phyloP scores from a whole-genome alignment of 768 basidiomycete species.

The Zangia roseola region DNA sequence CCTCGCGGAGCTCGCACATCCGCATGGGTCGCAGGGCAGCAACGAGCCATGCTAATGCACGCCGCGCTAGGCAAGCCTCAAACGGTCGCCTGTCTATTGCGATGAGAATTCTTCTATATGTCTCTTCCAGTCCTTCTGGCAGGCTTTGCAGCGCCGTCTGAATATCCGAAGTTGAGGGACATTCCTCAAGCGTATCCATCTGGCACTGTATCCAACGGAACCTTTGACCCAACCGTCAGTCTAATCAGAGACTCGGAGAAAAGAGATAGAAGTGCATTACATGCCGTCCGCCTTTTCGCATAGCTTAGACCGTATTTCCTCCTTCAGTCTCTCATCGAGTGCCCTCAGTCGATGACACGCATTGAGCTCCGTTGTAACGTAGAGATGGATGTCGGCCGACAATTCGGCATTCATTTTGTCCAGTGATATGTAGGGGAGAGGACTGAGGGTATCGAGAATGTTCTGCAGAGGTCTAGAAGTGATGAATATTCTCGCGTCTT shows the following conservation, averaged over 20 bases:
- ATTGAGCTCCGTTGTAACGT: conserved; percentile 10
- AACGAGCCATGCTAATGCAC: conserved; percentile 14
- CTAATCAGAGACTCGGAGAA: too few relatives aligned
- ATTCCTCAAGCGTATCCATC: too few relatives aligned
- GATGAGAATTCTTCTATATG: too few relatives aligned
- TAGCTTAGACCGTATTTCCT: conserved; percentile 6
- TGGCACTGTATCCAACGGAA: too few relatives aligned
- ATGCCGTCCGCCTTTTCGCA: conserved; percentile 19
- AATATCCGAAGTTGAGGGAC: too few relatives aligned
- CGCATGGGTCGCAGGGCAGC: conserved; percentile 7
- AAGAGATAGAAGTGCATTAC: too few relatives aligned
- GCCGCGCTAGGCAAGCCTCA: too few relatives aligned
- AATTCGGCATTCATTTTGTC: neutral
- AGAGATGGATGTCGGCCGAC: conserved; percentile 8
- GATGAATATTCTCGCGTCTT: conserved; percentile 1
- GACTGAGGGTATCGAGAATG: conserved; percentile 1
- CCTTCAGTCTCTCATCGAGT: conserved; percentile 1
- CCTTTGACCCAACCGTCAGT: too few relatives aligned
- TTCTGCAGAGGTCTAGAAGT: conserved; percentile 8
- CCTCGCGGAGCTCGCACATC: conserved; percentile 9
- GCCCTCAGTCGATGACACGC: conserved; percentile 3
- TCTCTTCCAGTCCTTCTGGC: too few relatives aligned
- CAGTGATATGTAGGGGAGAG: conserved; percentile 10
- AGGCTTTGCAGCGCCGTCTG: too few relatives aligned
- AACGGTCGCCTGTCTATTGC: too few relatives aligned